Evolutionary conservation across 768 basidiomycete species (phyloP), one percentile per base, ranked within the genome.

Genomic region (Pisolithus tinctorius): DNA sequence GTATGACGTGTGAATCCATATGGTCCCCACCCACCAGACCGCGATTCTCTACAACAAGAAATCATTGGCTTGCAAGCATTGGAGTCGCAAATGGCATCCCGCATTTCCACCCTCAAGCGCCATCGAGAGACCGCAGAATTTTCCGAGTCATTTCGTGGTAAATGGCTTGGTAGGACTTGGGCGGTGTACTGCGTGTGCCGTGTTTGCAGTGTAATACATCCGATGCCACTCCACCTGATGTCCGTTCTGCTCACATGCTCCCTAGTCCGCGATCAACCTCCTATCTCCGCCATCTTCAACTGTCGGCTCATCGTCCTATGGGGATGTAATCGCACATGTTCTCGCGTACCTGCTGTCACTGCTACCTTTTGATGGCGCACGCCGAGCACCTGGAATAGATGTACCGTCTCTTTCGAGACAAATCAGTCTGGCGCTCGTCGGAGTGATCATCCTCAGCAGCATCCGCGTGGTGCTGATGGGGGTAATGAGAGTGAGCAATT

Each of bases 381-480:
- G 66, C n/a, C 60, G 65, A 27, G 56, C 67, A 4, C 52, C 57
- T 5, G 52, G 55, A 39, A 67, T 72, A 31, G 66, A 70, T 17
- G 58, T 76, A 3, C 69, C 69, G 9, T 68, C 71, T n/a, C 54
- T 78, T 47, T 76, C 77, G 14, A 71, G 77, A 20, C 80, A 81
- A 55, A 71, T 78, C 26, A 88, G 87, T 60, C 72, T 92, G 7
- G 69, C 73, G 1, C 74, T 93, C 13, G 85, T 91, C 27, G 90
- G 90, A 13, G 68, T 80, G 44, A 87, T 93, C 62, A 86, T 93
- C 52, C 59, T 88, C 16, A 82, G 77, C 44, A 88, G 84, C 52
- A 77, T 93, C 31, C 72, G 87, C 30, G 71, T 80, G 4, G 86
- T 92, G 4, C 67, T 93, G 56, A 71, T 74, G 16, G 83, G 84